phyloP scores from a whole-genome alignment of 2,329 filamentous ascomycete genomes.

The Didymella pomorum region DNA sequence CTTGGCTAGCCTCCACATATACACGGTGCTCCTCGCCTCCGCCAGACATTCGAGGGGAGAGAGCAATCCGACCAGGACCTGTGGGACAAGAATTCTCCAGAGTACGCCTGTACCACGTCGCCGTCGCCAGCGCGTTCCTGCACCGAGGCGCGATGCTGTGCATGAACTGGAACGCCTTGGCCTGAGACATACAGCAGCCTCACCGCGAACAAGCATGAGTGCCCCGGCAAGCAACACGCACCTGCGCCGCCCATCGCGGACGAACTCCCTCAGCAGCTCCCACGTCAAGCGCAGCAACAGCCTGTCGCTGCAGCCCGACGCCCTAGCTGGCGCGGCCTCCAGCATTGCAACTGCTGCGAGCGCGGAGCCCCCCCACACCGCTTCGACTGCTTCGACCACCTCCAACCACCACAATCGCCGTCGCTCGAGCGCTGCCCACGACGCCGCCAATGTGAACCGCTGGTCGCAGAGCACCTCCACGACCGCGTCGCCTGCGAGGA shows the following conservation, averaged over 20 bases:
- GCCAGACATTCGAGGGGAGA: constrained; percentile 1
- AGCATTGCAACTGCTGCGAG: constrained; percentile 23
- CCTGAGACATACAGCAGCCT: constrained; percentile 41
- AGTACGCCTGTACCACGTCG: constrained; percentile 7
- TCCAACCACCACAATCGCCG: neutral
- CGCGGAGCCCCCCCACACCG: neutral
- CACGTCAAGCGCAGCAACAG: neutral
- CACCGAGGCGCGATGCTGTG: constrained; percentile 39
- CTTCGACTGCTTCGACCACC: neutral
- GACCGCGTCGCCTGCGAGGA: constrained; percentile 54
- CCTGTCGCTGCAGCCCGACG: neutral
- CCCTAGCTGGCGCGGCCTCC: neutral
- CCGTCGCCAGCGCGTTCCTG: constrained; percentile 35
- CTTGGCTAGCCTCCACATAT: constrained; percentile 18
- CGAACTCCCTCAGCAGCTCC: constrained; percentile 48
- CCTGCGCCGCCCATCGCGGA: constrained; percentile 49
- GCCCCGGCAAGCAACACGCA: constrained; percentile 24
- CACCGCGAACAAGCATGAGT: constrained; percentile 35
- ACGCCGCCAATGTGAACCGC: constrained; percentile 59
- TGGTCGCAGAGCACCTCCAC: constrained; percentile 65
- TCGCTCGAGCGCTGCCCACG: neutral
- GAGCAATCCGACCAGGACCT: neutral
- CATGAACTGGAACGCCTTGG: constrained; percentile 31
- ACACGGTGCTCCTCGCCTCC: constrained; percentile 5
- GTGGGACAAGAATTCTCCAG: neutral